Evolutionary conservation across 2,329 filamentous ascomycete genomes (phyloP).

Genomic region (Scytalidium sp.): DNA sequence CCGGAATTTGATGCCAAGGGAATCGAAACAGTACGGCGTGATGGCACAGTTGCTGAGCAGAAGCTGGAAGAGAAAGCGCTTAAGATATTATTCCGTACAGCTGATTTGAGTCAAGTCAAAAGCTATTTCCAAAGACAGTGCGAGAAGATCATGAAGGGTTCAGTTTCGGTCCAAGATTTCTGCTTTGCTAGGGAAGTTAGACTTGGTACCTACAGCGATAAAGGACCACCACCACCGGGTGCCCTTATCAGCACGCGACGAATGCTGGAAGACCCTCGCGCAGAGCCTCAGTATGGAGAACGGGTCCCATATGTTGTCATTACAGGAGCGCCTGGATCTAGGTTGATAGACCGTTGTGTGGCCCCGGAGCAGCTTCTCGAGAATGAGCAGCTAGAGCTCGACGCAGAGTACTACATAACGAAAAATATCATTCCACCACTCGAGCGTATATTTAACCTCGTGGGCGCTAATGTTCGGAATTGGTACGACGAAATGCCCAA

Average conservation of each 20-base stretch:
- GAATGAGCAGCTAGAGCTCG: constrained; percentile 75
- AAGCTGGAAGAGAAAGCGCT: constrained; percentile 94
- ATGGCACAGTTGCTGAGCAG: constrained; percentile 92
- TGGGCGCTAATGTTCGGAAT: constrained; percentile 82
- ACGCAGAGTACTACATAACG: constrained; percentile 94
- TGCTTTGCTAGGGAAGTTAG: constrained; percentile 93
- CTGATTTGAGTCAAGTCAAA: constrained; percentile 87
- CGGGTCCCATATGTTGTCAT: constrained; percentile 93
- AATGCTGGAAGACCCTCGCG: constrained; percentile 82
- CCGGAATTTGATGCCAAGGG: constrained; percentile 98
- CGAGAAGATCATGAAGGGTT: constrained; percentile 85
- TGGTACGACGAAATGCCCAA: constrained; percentile 99
- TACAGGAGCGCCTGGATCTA: constrained; percentile 79
- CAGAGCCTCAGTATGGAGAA: constrained; percentile 93
- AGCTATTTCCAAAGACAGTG: constrained; percentile 87
- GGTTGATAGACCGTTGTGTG: constrained; percentile 86
- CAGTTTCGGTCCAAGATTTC: constrained; percentile 90
- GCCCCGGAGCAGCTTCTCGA: constrained; percentile 78
- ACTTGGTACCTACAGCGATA: constrained; percentile 82
- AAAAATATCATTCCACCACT: constrained; percentile 95
- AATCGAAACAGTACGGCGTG: constrained; percentile 93
- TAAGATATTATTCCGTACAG: constrained; percentile 83
- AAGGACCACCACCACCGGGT: constrained; percentile 77
- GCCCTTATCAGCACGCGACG: constrained; percentile 82
- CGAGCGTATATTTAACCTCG: constrained; percentile 93